Evolutionary conservation across 1,284 basidiomycete species (phyloP).

Genomic region (Thecaphora frezii): DNA sequence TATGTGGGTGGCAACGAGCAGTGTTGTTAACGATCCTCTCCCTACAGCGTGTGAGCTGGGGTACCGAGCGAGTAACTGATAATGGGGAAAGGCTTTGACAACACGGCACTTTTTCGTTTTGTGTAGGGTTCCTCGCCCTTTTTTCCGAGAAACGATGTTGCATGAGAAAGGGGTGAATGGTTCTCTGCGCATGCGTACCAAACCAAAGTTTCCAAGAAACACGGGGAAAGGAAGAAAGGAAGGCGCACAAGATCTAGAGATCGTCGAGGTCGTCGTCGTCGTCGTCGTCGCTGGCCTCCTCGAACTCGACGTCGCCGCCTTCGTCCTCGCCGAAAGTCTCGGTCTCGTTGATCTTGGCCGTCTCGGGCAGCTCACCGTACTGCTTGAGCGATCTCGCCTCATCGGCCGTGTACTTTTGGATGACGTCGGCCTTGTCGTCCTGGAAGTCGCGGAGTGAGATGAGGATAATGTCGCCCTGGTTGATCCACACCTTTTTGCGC

Average conservation of each 20-base stretch:
- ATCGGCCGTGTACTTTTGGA: constrained; percentile 97
- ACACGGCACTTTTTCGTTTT: too few species aligned
- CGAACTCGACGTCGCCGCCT: constrained; percentile 59
- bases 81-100: too few species aligned
- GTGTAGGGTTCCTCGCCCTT: too few species aligned
- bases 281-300: constrained; percentile 57
- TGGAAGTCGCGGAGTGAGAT: constrained; percentile 98
- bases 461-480: constrained; percentile 95
- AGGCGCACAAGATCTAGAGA: constrained; percentile 21
- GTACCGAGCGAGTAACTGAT: too few species aligned
- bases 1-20: too few species aligned
- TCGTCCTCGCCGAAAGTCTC: constrained; percentile 87
- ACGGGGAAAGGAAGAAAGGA: not conserved
- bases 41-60: too few species aligned
- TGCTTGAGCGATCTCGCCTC: constrained; percentile 88
- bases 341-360: constrained; percentile 98
- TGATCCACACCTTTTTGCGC: constrained; percentile 99
- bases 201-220: too few species aligned
- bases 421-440: constrained; percentile 98
- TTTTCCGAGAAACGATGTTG: too few species aligned
- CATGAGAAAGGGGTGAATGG: constrained; percentile 10
- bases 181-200: constrained; percentile 7
- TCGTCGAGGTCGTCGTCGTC: constrained; percentile 52
- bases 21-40: too few species aligned
- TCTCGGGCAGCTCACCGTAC: constrained; percentile 95